phyloP scores from a whole-genome alignment of 352 stramenopile species.

The Elongisporangium undulatum region DNA sequence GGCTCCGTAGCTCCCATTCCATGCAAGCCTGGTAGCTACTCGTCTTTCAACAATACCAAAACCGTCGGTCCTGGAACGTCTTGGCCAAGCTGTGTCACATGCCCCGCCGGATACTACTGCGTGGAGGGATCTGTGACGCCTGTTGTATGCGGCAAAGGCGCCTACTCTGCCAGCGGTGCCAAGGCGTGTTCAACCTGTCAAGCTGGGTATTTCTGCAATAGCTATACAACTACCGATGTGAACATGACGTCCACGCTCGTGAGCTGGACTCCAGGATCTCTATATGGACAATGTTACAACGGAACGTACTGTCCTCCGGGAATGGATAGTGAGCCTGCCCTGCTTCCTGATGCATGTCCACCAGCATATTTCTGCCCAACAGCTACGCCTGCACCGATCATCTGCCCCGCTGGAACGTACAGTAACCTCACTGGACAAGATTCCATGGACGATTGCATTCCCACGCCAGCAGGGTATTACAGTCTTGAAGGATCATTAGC shows the following conservation, averaged over 20 bases:
- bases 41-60: constrained; percentile 66
- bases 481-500: constrained; percentile 56
- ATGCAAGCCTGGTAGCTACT: constrained; percentile 76
- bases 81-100: constrained; percentile 67
- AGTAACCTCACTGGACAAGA: constrained; percentile 82
- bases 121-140: constrained; percentile 51
- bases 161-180: constrained; percentile 43
- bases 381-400: constrained; percentile 52
- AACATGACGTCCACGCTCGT: constrained; percentile 56
- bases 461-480: constrained; percentile 65
- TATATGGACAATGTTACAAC: constrained; percentile 84
- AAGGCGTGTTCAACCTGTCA: constrained; percentile 57
- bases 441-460: constrained; percentile 61
- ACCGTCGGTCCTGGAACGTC: constrained; percentile 42
- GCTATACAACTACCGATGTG: constrained; percentile 48
- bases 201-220: constrained; percentile 81
- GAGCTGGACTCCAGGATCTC: constrained; percentile 55
- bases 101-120: constrained; percentile 83
- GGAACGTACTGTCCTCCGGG: constrained; percentile 79
- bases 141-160: constrained; percentile 66
- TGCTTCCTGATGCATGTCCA: constrained; percentile 73
- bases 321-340: constrained; percentile 60
- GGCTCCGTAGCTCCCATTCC: constrained; percentile 55
- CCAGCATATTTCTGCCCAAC: constrained; percentile 76
- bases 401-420: constrained; percentile 83